Evolutionary conservation across 495 filamentous ascomycete genomes (phyloP).

Genomic region (Neurospora sublineolata): DNA sequence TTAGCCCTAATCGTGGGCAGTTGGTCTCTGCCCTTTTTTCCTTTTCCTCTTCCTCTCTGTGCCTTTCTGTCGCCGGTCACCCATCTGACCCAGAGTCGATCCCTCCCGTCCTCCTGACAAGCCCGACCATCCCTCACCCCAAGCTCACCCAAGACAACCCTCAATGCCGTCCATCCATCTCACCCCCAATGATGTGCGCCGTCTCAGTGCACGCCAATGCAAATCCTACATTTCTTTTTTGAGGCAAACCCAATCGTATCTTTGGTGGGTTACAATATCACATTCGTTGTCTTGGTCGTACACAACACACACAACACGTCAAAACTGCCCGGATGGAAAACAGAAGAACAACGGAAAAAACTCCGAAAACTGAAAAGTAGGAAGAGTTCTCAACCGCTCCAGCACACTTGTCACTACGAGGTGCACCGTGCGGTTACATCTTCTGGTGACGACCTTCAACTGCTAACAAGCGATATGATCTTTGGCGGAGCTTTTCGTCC

Average conservation of each 20-base stretch:
- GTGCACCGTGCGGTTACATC: background rate
- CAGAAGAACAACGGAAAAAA: background rate
- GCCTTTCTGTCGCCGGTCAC: background rate
- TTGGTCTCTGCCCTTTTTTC: background rate
- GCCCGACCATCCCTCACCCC: background rate
- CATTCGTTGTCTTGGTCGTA: background rate
- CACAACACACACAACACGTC: background rate
- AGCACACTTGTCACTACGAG: background rate
- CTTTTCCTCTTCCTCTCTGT: background rate
- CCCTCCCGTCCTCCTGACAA: background rate
- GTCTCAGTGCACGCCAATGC: background rate
- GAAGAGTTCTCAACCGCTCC: background rate
- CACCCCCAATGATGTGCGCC: background rate
- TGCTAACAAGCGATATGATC: background rate
- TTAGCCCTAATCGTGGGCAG: background rate
- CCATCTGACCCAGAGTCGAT: background rate
- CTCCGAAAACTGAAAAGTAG: background rate
- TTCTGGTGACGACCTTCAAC: background rate
- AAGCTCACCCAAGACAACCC: background rate
- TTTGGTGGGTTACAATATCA: background rate
- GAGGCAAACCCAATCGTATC: background rate
- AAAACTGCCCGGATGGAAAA: background rate
- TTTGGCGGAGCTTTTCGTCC: background rate
- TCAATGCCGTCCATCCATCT: background rate
- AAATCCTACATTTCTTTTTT: background rate